These are phyloP conservation scores for Bretschneidera sinensis DNA, from an alignment of 345 rosid genomes.

Conservation along the genomic window DNA sequence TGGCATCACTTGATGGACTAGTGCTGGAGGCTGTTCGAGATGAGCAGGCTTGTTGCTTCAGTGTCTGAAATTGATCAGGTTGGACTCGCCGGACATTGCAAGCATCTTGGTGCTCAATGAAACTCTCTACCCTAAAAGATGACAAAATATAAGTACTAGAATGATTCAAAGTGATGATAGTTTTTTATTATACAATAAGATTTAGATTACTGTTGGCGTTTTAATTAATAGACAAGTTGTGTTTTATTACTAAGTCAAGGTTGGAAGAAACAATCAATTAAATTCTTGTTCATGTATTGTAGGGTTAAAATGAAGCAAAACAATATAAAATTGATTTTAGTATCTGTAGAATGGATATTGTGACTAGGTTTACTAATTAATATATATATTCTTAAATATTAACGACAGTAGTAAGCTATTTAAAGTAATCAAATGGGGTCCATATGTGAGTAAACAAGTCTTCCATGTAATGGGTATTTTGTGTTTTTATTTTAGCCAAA, in stretches of 20 bases:
- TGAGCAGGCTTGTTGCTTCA: slow-evolving; percentile 54
- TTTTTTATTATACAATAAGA: too few species aligned
- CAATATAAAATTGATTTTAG: too few species aligned
- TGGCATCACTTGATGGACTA: slow-evolving; percentile 67
- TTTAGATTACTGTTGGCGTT: too few species aligned
- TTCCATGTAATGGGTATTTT: slow-evolving; percentile 9
- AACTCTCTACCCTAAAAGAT: slow-evolving; percentile 74
- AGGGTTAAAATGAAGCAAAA: too few species aligned
- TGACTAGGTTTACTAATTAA: slow-evolving; percentile 21
- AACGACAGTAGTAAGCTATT: slow-evolving; percentile 3
- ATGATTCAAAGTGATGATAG: slow-evolving; percentile 6
- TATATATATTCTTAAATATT: slow-evolving; percentile 12
- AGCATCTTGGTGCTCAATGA: slow-evolving; percentile 81
- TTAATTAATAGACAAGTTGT: too few species aligned
- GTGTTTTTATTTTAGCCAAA: slow-evolving; percentile 17
- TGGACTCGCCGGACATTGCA: slow-evolving; percentile 53
- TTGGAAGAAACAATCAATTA: too few species aligned
- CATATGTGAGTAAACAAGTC: background rate
- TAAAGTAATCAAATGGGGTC: slow-evolving; percentile 18
- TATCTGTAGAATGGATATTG: slow-evolving; percentile 19
- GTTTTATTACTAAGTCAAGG: too few species aligned
- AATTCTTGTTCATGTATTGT: too few species aligned
- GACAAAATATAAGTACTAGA: background rate
- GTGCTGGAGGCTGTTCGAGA: slow-evolving; percentile 73
- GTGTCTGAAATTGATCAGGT: slow-evolving; percentile 34